These are phyloP conservation scores for button mushroom (Agaricus bisporus) DNA, from an alignment of 768 basidiomycete genomes.

Conservation along the genomic window DNA sequence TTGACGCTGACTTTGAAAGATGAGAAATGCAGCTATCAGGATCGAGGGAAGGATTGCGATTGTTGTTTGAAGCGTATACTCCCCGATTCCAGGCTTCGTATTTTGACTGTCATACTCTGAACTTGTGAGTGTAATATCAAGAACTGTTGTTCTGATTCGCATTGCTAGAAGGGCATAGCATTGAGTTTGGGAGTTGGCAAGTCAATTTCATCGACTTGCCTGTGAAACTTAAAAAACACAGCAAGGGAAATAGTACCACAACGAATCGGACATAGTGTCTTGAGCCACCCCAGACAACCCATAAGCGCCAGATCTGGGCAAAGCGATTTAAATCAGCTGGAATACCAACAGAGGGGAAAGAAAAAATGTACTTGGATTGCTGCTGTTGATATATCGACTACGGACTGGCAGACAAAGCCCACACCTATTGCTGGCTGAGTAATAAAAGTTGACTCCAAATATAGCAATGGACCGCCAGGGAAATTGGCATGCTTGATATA, in stretches of 20 bases:
- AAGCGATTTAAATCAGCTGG: background rate
- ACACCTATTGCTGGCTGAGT: background rate
- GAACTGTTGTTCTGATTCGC: background rate
- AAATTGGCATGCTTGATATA: background rate
- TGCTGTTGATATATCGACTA: background rate
- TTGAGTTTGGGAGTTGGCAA: background rate
- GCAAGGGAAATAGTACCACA: background rate
- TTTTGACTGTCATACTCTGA: background rate
- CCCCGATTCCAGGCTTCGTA: background rate
- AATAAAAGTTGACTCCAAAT: background rate
- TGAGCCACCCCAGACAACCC: background rate
- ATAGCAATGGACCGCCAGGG: background rate
- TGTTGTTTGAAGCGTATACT: background rate
- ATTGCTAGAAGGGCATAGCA: background rate
- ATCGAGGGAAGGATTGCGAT: background rate
- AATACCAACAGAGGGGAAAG: background rate
- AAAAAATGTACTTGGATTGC: background rate
- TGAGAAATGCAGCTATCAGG: background rate
- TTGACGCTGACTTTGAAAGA: background rate
- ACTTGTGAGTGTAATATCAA: background rate
- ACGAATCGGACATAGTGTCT: background rate
- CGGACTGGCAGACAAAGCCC: background rate
- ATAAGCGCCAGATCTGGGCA: background rate
- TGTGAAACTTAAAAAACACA: background rate
- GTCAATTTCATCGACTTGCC: too few relatives aligned